Evolutionary conservation across 208 protist genomes (phyloP).

Genomic region (Leishmania lainsoni): DNA sequence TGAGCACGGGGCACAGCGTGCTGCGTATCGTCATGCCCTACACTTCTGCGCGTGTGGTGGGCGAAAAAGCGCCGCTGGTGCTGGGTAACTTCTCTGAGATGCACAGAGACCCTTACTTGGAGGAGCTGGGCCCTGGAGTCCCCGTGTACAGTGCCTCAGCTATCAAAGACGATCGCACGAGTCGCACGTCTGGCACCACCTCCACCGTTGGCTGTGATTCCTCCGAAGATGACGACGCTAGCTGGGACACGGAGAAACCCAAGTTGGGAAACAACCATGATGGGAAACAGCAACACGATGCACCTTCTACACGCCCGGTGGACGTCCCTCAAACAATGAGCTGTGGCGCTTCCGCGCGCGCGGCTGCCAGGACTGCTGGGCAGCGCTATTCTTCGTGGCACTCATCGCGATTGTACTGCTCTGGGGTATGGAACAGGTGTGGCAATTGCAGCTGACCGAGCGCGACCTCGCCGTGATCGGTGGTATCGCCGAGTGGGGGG

Average conservation of each 20-base stretch:
- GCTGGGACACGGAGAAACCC: not conserved
- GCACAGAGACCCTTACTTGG: slow-evolving; percentile 48
- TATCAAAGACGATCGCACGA: slow-evolving; percentile 39
- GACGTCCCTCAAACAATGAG: slow-evolving; percentile 47
- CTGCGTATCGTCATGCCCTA: not conserved
- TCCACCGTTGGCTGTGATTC: not conserved
- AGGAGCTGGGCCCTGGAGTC: slow-evolving; percentile 38
- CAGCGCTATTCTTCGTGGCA: slow-evolving; percentile 45
- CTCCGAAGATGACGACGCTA: slow-evolving; percentile 8
- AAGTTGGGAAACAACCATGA: not conserved
- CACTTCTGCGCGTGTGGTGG: not conserved
- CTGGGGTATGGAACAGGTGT: slow-evolving; percentile 42
- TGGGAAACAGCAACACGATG: not conserved
- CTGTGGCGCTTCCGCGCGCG: slow-evolving; percentile 63
- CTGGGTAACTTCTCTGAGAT: slow-evolving; percentile 14
- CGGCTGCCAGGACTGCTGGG: slow-evolving; percentile 67
- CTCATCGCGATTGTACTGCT: slow-evolving; percentile 36
- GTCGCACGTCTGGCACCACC: slow-evolving; percentile 7
- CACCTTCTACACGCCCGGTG: slow-evolving; percentile 31
- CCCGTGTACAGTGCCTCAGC: slow-evolving; percentile 46
- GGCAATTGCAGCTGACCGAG: slow-evolving; percentile 39
- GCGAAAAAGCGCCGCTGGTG: slow-evolving; percentile 17
- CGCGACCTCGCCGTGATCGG: slow-evolving; percentile 35
- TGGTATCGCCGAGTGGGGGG: slow-evolving; percentile 9
- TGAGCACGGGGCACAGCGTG: not conserved